A percentile compares a stretch with the other conserved stretches of the same genome.
Evolutionary conservation across 148 eudicot genomes (phyloP).

Genomic region (Rhododendron griersonianum): DNA sequence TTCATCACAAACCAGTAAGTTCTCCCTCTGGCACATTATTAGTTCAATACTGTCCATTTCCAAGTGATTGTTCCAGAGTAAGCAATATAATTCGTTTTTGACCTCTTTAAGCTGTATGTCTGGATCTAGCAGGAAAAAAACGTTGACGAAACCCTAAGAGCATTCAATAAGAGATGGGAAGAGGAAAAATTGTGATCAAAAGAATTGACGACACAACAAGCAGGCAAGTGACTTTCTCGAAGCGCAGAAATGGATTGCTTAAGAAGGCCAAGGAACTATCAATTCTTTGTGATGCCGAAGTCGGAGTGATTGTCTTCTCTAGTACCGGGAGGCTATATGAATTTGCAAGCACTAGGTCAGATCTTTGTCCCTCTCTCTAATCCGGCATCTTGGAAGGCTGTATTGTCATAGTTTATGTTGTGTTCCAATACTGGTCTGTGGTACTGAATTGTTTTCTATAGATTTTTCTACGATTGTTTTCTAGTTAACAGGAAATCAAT

Average conservation of each 20-base stretch:
- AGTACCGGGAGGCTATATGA: background rate
- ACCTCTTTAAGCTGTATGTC: background rate
- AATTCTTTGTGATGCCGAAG: background rate
- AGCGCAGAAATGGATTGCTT: slow-evolving; percentile 9
- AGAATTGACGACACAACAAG: background rate
- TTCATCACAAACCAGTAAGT: background rate
- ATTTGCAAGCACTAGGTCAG: slow-evolving; percentile 8
- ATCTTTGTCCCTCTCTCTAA: background rate
- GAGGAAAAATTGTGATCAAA: slow-evolving; percentile 3
- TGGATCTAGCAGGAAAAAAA: background rate
- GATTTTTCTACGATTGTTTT: background rate
- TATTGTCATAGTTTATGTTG: background rate
- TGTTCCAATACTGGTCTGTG: background rate
- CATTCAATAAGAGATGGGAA: slow-evolving; percentile 1
- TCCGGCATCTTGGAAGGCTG: background rate
- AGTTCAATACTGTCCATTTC: too few species aligned
- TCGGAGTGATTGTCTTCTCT: background rate
- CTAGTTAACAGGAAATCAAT: background rate
- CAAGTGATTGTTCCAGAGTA: background rate
- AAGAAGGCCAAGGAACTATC: slow-evolving; percentile 9
- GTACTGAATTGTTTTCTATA: background rate
- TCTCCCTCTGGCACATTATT: background rate
- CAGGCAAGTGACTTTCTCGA: slow-evolving; percentile 10
- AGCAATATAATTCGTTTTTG: background rate
- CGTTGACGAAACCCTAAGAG: background rate